Evolutionary conservation across 495 filamentous ascomycete genomes (phyloP).

Genomic region (Penicillium silybi): DNA sequence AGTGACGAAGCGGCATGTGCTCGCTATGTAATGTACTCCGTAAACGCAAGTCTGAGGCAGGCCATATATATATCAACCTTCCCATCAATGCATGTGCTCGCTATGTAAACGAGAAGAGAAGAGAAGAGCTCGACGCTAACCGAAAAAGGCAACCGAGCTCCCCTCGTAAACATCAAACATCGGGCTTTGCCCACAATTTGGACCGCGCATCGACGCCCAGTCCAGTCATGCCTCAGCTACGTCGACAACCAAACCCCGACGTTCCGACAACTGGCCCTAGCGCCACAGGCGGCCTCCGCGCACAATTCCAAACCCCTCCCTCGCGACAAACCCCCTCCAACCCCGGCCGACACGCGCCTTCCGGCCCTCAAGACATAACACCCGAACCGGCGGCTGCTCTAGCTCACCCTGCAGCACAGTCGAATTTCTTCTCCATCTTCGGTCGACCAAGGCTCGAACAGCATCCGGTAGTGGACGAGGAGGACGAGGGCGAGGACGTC

Average conservation of each 20-base stretch:
- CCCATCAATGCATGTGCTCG: too few species aligned
- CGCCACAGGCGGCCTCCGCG: conserved; percentile 11
- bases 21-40: too few species aligned
- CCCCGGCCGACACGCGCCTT: conserved; percentile 31
- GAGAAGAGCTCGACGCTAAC: conserved; percentile 1
- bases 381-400: conserved; percentile 19
- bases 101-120: too few species aligned
- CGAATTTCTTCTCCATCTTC: conserved; percentile 33
- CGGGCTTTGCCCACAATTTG: too few species aligned
- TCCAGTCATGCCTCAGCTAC: conserved; percentile 22
- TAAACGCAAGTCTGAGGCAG: too few species aligned
- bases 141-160: not conserved
- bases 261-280: conserved; percentile 7
- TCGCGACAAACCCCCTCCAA: conserved; percentile 28
- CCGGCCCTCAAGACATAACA: conserved; percentile 24
- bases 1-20: too few species aligned
- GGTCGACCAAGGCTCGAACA: conserved; percentile 25
- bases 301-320: conserved; percentile 40
- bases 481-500: conserved; percentile 14
- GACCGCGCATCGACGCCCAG: not conserved
- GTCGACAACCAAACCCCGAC: conserved; percentile 21
- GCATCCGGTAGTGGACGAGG: conserved; percentile 14
- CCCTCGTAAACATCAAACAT: not conserved
- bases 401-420: conserved; percentile 20
- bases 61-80: too few species aligned